Conservation (phyloP, 176 grass and related monocot genomes). For the Zea mays region DNA sequence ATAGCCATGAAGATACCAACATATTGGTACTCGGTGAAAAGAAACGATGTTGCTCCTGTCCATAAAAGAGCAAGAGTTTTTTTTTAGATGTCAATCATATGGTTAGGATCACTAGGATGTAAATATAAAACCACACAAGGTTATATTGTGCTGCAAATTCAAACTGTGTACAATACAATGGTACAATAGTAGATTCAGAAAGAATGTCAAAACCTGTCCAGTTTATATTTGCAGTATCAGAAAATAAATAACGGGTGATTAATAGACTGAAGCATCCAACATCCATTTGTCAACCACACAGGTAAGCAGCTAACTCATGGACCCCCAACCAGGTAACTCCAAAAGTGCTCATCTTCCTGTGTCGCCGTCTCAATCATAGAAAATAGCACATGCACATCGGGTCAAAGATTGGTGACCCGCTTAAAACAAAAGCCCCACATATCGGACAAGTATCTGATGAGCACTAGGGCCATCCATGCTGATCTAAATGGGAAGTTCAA, state of each 20-base stretch:
- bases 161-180: not conserved
- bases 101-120: not conserved
- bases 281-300: conserved; percentile 25
- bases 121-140: not conserved
- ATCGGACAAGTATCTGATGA: conserved; percentile 16
- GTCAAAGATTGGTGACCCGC: conserved; percentile 24
- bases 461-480: conserved; percentile 7
- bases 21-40: conserved; percentile 66
- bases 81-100: conserved; percentile 30
- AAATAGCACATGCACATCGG: not conserved
- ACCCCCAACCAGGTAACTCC: conserved; percentile 4
- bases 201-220: not conserved
- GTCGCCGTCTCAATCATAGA: conserved; percentile 34
- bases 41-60: conserved; percentile 65
- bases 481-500: not conserved
- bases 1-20: conserved; percentile 60
- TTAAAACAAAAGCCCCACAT: conserved; percentile 29
- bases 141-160: not conserved
- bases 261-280: conserved; percentile 11
- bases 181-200: not conserved
- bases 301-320: not conserved
- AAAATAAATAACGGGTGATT: not conserved
- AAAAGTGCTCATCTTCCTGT: conserved; percentile 1
- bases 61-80: conserved; percentile 24
- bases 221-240: conserved; percentile 18